Percentiles rank a stretch among this genome's conserved stretches.
These are phyloP conservation scores for Moricandia arvensis DNA, from an alignment of 345 rosid genomes.

Conservation along the genomic window DNA sequence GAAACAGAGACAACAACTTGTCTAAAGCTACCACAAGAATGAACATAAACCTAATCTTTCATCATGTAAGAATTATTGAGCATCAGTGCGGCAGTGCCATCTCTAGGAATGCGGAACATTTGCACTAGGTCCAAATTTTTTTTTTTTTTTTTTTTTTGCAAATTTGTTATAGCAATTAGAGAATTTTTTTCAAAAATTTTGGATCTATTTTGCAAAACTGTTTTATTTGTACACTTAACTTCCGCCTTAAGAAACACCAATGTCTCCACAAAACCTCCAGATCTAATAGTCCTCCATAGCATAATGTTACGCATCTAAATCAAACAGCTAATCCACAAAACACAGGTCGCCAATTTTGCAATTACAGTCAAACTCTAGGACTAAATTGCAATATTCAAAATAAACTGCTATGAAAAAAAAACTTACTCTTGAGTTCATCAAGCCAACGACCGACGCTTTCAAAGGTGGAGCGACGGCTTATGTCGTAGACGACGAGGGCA, in stretches of 20 bases:
- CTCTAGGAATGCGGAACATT: too few species aligned
- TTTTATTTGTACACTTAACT: background rate
- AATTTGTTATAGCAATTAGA: too few species aligned
- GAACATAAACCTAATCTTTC: background rate
- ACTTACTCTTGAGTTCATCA: constrained; percentile 54
- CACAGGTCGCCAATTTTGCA: background rate
- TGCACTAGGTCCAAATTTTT: too few species aligned
- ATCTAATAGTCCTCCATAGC: constrained; percentile 1
- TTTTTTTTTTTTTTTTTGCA: too few species aligned
- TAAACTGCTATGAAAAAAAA: too few species aligned
- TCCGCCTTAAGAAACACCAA: background rate
- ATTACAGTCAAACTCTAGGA: background rate
- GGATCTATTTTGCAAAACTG: too few species aligned
- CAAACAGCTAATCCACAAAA: background rate
- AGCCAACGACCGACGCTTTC: constrained; percentile 86
- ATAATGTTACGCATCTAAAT: background rate
- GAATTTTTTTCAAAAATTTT: too few species aligned
- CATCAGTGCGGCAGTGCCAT: too few species aligned
- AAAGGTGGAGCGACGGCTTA: constrained; percentile 58
- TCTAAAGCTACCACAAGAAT: background rate
- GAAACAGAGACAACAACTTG: background rate
- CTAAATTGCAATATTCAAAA: background rate
- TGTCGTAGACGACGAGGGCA: constrained; percentile 69
- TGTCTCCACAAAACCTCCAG: background rate
- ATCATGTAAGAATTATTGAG: background rate